Evolutionary conservation across 2,329 filamentous ascomycete species (phyloP), one percentile per base, ranked within the genome.

Genomic region (Coniella vitis): DNA sequence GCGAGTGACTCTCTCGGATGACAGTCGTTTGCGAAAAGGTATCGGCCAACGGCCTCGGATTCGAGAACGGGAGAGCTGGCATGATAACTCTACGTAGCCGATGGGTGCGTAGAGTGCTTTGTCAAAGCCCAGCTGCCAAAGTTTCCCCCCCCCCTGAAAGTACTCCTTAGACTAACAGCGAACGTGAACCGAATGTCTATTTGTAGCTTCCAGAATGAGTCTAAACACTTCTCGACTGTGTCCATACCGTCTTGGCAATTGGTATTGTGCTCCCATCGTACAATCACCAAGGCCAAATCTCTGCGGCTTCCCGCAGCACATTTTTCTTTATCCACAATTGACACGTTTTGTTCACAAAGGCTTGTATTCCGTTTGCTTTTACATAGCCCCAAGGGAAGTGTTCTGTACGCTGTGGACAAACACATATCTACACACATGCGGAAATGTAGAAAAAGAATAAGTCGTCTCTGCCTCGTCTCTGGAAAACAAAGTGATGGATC

Each of bases 181-280:
- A n/a, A n/a, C n/a, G n/a, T n/a, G n/a, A n/a, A n/a, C n/a, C n/a
- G n/a, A n/a, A n/a, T n/a, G n/a, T n/a, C n/a, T n/a, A n/a, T 44
- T n/a, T 25, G 32, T 44, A 32, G 22, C 41, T 20, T 8, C 12
- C 12, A 7, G 2, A 13, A 2, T 9, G 31, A 4, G n/a, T 5
- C 36, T n/a, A 47, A n/a, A n/a, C n/a, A n/a, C n/a, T n/a, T n/a
- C n/a, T n/a, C n/a, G n/a, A n/a, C n/a, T n/a, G n/a, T n/a, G n/a
- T n/a, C n/a, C n/a, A n/a, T 46, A 7, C 36, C 36, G 38, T 41
- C 32, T 29, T 14, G 5, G 20, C 37, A 13, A 5, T 19, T 47
- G 19, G 10, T 36, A 47, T 47, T 47, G 45, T 47, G 19, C 37
- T 16, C 9, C 32, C 31, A 16, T 9, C n/a, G n/a, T 29, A 47